Evolutionary conservation across 805 yeast genomes (phyloP).

Genomic region (Yarrowia divulgata): DNA sequence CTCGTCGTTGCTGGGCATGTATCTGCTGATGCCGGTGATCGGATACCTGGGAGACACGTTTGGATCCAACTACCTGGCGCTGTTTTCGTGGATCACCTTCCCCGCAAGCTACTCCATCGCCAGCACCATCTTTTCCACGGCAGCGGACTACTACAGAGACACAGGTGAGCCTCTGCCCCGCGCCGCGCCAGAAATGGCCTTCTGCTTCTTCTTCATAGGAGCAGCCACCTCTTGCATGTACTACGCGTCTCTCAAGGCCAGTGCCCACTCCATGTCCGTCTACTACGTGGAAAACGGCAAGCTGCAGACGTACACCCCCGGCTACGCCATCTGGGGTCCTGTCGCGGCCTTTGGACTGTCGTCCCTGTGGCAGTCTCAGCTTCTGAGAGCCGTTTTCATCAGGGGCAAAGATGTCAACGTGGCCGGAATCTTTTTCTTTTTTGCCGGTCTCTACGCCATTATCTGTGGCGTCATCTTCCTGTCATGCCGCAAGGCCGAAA

Average conservation of each 20-base stretch:
- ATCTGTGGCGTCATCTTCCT: conserved; percentile 45
- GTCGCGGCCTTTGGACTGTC: conserved; percentile 88
- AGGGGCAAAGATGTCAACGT: conserved; percentile 43
- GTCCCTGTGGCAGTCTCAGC: conserved; percentile 74
- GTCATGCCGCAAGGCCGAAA: conserved; percentile 43
- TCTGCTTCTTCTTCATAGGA: conserved; percentile 50
- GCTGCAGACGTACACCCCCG: conserved; percentile 76
- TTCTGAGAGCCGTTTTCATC: conserved; percentile 54
- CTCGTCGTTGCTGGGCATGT: conserved; percentile 79
- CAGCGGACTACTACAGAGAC: conserved; percentile 38
- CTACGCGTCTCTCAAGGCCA: conserved; percentile 58
- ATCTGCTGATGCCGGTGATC: conserved; percentile 78
- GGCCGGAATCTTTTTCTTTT: conserved; percentile 41
- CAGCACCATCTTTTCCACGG: conserved; percentile 50
- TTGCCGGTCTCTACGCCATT: conserved; percentile 45
- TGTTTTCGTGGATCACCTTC: conserved; percentile 65
- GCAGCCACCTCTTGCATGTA: conserved; percentile 53
- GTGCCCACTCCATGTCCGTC: conserved; percentile 61
- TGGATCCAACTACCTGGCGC: conserved; percentile 76
- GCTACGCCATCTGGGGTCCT: conserved; percentile 86
- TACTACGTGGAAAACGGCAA: conserved; percentile 16
- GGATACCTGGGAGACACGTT: conserved; percentile 87
- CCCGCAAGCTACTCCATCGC: conserved; percentile 72
- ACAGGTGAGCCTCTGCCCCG: neutral
- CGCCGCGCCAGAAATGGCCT: conserved; percentile 29